Percentiles rank a stretch among this genome's conserved stretches.
phyloP scores from a whole-genome alignment of 352 stramenopile species.

The Globisporangium barbulae region DNA sequence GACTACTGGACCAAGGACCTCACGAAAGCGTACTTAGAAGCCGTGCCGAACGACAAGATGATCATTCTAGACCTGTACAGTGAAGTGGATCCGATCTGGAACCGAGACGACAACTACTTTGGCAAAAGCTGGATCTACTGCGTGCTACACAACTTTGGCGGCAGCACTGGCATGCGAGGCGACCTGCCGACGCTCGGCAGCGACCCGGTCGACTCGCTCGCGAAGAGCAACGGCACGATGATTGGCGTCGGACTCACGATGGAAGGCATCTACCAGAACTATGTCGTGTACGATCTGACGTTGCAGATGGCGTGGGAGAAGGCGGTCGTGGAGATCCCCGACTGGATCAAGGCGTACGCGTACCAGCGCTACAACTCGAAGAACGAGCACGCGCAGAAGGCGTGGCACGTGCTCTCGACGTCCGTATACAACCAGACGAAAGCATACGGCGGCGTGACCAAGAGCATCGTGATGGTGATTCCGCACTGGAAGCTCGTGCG shows the following conservation, averaged over 20 bases:
- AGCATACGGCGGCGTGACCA: slow-evolving; percentile 67
- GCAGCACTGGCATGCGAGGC: slow-evolving; percentile 69
- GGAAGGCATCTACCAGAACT: slow-evolving; percentile 88
- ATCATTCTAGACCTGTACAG: slow-evolving; percentile 85
- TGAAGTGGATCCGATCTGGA: slow-evolving; percentile 67
- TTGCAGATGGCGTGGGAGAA: slow-evolving; percentile 72
- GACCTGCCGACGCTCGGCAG: slow-evolving; percentile 58
- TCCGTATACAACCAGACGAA: slow-evolving; percentile 77
- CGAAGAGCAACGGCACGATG: slow-evolving; percentile 62
- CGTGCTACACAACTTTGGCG: slow-evolving; percentile 83
- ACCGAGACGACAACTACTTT: slow-evolving; percentile 76
- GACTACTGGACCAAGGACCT: slow-evolving; percentile 70
- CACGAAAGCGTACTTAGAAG: slow-evolving; percentile 46
- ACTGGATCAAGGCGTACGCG: slow-evolving; percentile 55
- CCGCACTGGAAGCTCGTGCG: slow-evolving; percentile 62
- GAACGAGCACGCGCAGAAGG: slow-evolving; percentile 42
- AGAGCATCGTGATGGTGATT: slow-evolving; percentile 65
- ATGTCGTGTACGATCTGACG: slow-evolving; percentile 78
- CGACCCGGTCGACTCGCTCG: slow-evolving; percentile 43
- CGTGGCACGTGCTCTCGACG: slow-evolving; percentile 47
- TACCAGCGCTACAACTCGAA: slow-evolving; percentile 56
- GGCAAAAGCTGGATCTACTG: slow-evolving; percentile 85
- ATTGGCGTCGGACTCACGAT: slow-evolving; percentile 74
- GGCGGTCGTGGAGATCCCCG: slow-evolving; percentile 32
- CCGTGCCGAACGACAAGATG: slow-evolving; percentile 57